Evolutionary conservation across 345 rosid genomes (phyloP), one percentile per base, ranked within the genome.

Genomic region (Passiflora organensis): DNA sequence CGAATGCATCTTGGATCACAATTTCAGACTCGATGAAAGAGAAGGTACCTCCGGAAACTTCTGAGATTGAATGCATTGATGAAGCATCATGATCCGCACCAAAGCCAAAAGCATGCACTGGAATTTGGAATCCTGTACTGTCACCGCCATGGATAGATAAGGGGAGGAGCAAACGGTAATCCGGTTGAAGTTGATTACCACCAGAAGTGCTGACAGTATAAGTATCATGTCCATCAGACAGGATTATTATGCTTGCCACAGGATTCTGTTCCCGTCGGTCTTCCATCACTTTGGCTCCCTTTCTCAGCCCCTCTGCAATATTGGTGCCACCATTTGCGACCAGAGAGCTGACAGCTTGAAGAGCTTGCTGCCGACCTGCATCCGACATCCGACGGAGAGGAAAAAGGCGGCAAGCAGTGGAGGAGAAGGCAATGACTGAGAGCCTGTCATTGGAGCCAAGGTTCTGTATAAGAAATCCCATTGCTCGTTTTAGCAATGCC

Each of bases 391-490:
- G 71, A 32, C 85, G 69, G 38, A 94, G 82, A 45, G 95, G 84
- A 64, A 94, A 87, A 52, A 94, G 76, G 32, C 97, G 95, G 24
- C 89, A 85, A 37, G 96, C 97, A 25, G 87, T 83, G 38, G 97
- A 94, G 43, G 99, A 94, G 81, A 94, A 94, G 13, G 97, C 91
- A 49, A 94, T 87, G 25, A 94, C 97, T 1, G 99, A 94, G 39
- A 94, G 99, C 76, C 99, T 75, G 55, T 94, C 97, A 10, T 76
- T 75, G 46, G 80, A 79, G 20, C 97, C 86, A 49, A 94, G 96
- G 69, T 89, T 94, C 71, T 89, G 99, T 69, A 94, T 94, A 32
- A 94, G 95, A 60, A 94, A 94, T 5, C 97, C 99, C 99, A 89
- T 89, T 6, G 99, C 99, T 20, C 97, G 82, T 82, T 94, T 94